Evolutionary conservation across 2,329 filamentous ascomycete species (phyloP), one percentile per base, ranked within the genome.

Genomic region (Cucurbitaria berberidis): DNA sequence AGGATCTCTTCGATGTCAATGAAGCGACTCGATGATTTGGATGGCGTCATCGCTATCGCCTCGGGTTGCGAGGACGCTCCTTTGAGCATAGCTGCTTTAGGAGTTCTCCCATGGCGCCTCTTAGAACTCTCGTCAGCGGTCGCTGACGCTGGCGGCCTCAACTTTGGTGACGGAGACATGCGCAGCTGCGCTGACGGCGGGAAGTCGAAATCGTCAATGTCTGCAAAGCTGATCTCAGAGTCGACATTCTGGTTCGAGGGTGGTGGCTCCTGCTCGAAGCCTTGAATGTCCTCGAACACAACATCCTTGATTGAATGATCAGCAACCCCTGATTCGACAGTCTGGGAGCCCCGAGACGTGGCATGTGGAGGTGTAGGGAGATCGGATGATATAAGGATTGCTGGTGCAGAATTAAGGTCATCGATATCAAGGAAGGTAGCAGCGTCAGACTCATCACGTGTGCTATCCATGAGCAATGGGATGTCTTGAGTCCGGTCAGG

Each of bases 1-100:
- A 71, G 57, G 24, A 77, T 76, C 16, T 76, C 74, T 22, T 76
- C 74, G 18, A 76, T 68, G 35, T 72, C 58, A 13, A 63, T 51
- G 51, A 73, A 76, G 6, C 70, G 66, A 7, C 53, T 47, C 13
- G 57, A 61, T 8, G 60, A 58, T 34, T 46, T 58, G 1, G 61
- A 60, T 16, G 68, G 64, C 10, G 59, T 62, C 6, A 10, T 34
- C 9, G 44, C 57, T 22, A 47, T 51, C 13, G n/a, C 16, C 8
- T 29, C 40, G 22, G 45, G 18, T 52, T 47, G 53, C n/a, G 48
- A 19, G 1, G 45, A 16, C 2, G 38, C n/a, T 38, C 54, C 48
- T 21, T 53, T 38, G n/a, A 42, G 32, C 4, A 38, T 21, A 30
- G 48, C 16, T n/a, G 48, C 39, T 42, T 72, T 72, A 7, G 57